These are phyloP conservation scores for Ophiostoma quercus DNA, from an alignment of 2,329 filamentous ascomycete species.

Conservation along the genomic window DNA sequence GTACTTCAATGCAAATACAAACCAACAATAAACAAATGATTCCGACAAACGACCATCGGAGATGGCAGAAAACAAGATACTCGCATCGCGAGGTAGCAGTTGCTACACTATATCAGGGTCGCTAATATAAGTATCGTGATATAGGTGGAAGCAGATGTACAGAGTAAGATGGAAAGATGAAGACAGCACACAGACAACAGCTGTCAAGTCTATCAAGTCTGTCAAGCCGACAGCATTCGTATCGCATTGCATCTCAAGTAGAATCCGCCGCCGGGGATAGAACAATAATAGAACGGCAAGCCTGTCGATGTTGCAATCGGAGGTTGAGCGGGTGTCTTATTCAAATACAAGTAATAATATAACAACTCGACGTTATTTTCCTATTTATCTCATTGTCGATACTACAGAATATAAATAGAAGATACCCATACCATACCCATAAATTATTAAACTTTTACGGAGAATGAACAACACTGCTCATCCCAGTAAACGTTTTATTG, in stretches of 20 bases:
- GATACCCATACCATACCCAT: not conserved
- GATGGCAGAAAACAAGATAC: conserved; percentile 8
- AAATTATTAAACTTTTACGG: conserved; percentile 1
- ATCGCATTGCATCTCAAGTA: not conserved
- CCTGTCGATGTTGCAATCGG: not conserved
- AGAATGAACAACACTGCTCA: conserved; percentile 5
- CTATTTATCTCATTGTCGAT: too few species aligned
- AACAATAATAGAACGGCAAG: conserved; percentile 3
- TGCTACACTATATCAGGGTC: conserved; percentile 6
- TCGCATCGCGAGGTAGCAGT: conserved; percentile 2
- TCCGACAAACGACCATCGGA: not conserved
- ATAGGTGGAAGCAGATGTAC: not conserved
- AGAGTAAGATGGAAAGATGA: not conserved
- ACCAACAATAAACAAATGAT: not conserved
- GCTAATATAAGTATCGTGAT: not conserved
- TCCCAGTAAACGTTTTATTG: conserved; percentile 13
- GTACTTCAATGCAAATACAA: not conserved
- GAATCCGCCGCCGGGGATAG: conserved; percentile 4
- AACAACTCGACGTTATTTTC: too few species aligned
- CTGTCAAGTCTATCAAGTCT: too few species aligned
- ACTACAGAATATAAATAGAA: not conserved
- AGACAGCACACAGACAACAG: not conserved
- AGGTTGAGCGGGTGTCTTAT: not conserved
- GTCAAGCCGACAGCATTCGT: not conserved
- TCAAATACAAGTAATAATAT: not conserved